Evolutionary conservation across 805 yeast species (phyloP).

Genomic region (Teunomyces aglyptinius): DNA sequence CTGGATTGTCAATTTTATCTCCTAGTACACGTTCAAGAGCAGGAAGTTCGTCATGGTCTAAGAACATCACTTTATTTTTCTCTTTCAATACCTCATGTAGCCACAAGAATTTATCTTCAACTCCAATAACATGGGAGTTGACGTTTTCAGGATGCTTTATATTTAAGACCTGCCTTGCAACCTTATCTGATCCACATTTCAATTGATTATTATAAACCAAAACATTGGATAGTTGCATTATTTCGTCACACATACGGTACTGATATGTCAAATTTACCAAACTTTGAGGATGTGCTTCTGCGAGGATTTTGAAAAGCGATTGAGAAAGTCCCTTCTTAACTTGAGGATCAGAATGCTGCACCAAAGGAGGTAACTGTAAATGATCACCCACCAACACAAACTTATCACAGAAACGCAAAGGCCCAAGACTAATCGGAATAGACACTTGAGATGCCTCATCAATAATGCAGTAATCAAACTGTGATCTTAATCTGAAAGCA

Average conservation of each 20-base stretch:
- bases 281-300: conserved; percentile 69
- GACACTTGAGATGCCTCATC: conserved; percentile 98
- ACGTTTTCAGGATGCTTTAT: conserved; percentile 44
- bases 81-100: conserved; percentile 54
- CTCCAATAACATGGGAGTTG: conserved; percentile 7
- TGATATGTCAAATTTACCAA: conserved; percentile 79
- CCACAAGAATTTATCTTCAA: conserved; percentile 43
- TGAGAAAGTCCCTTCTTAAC: conserved; percentile 68
- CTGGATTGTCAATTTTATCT: conserved; percentile 69
- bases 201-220: conserved; percentile 74
- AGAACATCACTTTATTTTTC: conserved; percentile 63
- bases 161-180: conserved; percentile 55
- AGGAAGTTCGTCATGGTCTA: conserved; percentile 72
- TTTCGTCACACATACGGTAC: conserved; percentile 89
- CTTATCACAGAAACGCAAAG: conserved; percentile 70
- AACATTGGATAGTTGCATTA: conserved; percentile 78
- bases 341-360: conserved; percentile 52
- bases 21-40: conserved; percentile 55
- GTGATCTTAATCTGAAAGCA: conserved; percentile 49
- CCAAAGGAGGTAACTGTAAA: conserved; percentile 87
- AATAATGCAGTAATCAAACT: conserved; percentile 88
- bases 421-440: conserved; percentile 88
- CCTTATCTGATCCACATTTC: conserved; percentile 67
- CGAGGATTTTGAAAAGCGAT: conserved; percentile 73
- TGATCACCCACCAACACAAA: conserved; percentile 97